Conservation (phyloP, 768 basidiomycete genomes). For the Amyloporia xantha region DNA sequence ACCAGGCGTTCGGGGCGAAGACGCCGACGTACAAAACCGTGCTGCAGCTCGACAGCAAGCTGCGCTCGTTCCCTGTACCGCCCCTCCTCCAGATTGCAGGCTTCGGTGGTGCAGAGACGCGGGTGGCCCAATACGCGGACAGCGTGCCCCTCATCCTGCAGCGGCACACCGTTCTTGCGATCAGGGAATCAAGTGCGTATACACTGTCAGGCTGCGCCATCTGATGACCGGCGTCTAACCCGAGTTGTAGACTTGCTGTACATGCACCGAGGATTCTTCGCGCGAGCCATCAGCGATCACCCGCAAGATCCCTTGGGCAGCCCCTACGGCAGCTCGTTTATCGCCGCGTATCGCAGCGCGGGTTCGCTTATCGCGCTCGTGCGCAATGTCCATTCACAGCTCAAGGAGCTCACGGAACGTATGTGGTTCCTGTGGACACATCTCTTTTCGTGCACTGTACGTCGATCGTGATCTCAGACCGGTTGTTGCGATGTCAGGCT, state of each 20-base stretch:
- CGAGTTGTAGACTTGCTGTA: constrained; percentile 49
- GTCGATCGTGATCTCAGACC: constrained; percentile 4
- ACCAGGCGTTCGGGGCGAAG: constrained; percentile 62
- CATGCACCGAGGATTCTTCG: constrained; percentile 73
- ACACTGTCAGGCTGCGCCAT: background rate
- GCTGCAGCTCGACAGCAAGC: constrained; percentile 58
- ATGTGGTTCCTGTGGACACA: constrained; percentile 74
- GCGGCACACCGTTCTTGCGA: constrained; percentile 57
- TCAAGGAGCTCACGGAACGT: constrained; percentile 57
- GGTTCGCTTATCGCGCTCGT: constrained; percentile 65
- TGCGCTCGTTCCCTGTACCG: constrained; percentile 57
- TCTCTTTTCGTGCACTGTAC: constrained; percentile 63
- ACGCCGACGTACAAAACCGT: constrained; percentile 57
- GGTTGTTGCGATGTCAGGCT: background rate
- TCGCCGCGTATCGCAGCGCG: constrained; percentile 62
- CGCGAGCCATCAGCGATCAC: constrained; percentile 58
- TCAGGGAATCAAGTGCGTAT: constrained; percentile 57
- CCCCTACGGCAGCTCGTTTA: constrained; percentile 60
- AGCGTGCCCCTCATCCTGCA: constrained; percentile 58
- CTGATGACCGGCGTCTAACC: background rate
- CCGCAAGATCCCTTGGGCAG: constrained; percentile 62
- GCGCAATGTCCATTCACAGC: constrained; percentile 59
- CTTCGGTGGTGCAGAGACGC: constrained; percentile 36
- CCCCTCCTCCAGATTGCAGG: constrained; percentile 59
- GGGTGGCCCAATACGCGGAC: constrained; percentile 25